phyloP scores from a whole-genome alignment of 352 stramenopile species.

The Globisporangium sylvaticum region DNA sequence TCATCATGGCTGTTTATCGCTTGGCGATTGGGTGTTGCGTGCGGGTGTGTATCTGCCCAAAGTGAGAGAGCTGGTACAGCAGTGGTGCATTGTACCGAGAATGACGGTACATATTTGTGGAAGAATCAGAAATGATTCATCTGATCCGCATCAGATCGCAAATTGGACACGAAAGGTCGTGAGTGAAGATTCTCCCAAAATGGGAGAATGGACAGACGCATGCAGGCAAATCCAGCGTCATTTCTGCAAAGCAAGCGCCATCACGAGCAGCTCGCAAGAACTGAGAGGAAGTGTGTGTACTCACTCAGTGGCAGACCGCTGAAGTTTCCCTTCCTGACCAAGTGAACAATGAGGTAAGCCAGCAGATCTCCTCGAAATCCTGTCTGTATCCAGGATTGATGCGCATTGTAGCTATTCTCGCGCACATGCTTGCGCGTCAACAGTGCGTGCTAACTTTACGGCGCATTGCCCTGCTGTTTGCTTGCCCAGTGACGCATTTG shows the following conservation, averaged over 20 bases:
- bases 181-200: neutral
- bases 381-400: neutral
- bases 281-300: too few species aligned
- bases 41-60: neutral
- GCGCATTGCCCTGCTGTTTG: neutral
- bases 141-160: neutral
- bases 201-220: neutral
- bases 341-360: slow-evolving; percentile 1
- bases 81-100: neutral
- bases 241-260: neutral
- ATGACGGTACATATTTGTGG: neutral
- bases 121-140: neutral
- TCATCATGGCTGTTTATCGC: slow-evolving; percentile 17
- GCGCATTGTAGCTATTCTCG: neutral
- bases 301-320: neutral
- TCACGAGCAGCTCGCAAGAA: neutral
- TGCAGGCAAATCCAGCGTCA: neutral
- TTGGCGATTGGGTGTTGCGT: neutral
- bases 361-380: neutral
- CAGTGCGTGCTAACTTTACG: neutral
- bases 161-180: slow-evolving; percentile 8
- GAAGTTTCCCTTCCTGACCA: neutral
- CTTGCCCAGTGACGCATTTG: slow-evolving; percentile 3
- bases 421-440: too few species aligned
- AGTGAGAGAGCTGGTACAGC: neutral